Evolutionary conservation across 2,329 filamentous ascomycete species (phyloP), one percentile per base, ranked within the genome.

Genomic region (Moelleriella libera): DNA sequence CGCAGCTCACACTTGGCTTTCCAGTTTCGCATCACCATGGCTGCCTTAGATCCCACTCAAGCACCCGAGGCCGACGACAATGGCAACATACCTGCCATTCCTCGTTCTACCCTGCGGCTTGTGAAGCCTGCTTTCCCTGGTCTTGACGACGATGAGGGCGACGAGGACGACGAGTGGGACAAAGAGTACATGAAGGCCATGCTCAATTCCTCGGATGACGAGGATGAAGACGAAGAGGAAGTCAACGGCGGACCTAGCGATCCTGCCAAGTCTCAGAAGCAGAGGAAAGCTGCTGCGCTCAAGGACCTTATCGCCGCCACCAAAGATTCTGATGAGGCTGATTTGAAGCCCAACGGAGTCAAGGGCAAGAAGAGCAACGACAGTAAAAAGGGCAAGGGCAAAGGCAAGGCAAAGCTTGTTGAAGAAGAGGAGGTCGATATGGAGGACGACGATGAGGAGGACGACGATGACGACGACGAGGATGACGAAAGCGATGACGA

Each of bases 21-120:
- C 30, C 60, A 95, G 89, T 94, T 96, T 71, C 88, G 88, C 65
- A 88, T 98, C 62, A 97, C 89, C 60, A 98, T 98, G 92, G 92
- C 94, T 60, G 92, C 92, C 55, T 83, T 98, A 64, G 90, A 98
- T 64, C 92, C 92, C 49, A 88, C 80, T 60, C 85, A 85, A 58
- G 74, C 80, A 57, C 76, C 82, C 37, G 76, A 87, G 64, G 73
- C 74, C 50, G 80, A 82, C 55, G 73, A 74, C 49, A 75, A 76
- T 46, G 75, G 74, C 57, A 79, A 82, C 59, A 67, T 77, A 50
- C 77, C 77, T 57, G 66, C 69, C 49, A 67, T 80, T 52, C 77
- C 82, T 57, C 85, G 89, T 57, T 85, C 92, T 47, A 98, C 92
- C 46, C 74, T 98, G 59, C 95, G 92, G 71, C 76, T 98, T 56